These are phyloP conservation scores for Guadua angustifolia DNA, from an alignment of 176 grass and related monocot genomes.

Conservation along the genomic window DNA sequence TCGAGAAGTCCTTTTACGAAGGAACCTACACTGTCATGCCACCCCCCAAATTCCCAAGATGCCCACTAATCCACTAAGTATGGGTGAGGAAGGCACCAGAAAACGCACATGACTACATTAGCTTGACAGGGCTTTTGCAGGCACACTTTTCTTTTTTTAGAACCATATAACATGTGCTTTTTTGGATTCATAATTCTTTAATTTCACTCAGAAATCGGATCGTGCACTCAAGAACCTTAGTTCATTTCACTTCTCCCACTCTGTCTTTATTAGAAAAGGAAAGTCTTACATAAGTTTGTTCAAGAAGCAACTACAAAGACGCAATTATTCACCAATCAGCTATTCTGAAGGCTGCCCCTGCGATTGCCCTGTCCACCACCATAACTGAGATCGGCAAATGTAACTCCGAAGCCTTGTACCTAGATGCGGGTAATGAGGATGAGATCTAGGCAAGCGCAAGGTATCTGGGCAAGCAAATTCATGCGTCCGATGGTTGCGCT, in stretches of 20 bases:
- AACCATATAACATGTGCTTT: slow-evolving; percentile 1
- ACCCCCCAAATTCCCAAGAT: background rate
- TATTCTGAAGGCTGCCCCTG: slow-evolving; percentile 2
- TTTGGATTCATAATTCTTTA: background rate
- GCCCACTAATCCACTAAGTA: background rate
- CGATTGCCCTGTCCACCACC: background rate
- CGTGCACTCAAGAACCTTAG: background rate
- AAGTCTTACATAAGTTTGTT: slow-evolving; percentile 15
- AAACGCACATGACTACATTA: background rate
- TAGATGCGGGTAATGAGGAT: slow-evolving; percentile 23
- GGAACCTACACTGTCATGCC: background rate
- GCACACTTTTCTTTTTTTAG: background rate
- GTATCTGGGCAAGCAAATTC: background rate
- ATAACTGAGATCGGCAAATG: slow-evolving; percentile 24
- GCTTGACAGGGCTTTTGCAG: background rate
- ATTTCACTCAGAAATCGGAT: background rate
- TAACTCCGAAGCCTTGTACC: background rate
- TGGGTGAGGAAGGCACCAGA: slow-evolving; percentile 14
- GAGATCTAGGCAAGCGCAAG: slow-evolving; percentile 36
- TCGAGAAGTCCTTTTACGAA: background rate
- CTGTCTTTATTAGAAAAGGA: background rate
- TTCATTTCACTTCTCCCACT: slow-evolving; percentile 5
- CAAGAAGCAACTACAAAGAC: slow-evolving; percentile 18
- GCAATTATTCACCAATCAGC: background rate
- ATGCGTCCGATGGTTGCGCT: background rate